Percentiles rank a stretch among this genome's conserved stretches.
Evolutionary conservation across 176 grass and related monocot genomes (phyloP).

Genomic region (Paspalum notatum): DNA sequence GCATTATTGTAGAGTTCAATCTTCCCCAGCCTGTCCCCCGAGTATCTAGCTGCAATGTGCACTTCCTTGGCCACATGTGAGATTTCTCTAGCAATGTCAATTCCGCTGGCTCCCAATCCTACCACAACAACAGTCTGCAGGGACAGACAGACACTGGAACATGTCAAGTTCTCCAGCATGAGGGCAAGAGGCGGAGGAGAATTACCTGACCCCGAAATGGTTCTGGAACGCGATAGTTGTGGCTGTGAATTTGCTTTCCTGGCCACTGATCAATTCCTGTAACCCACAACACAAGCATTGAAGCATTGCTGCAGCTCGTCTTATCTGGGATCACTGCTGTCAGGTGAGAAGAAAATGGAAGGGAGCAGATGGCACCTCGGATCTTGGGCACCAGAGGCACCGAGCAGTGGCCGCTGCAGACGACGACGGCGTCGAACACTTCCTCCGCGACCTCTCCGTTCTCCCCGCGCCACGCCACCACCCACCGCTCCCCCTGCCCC

Average conservation of each 20-base stretch:
- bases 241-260: conserved; percentile 67
- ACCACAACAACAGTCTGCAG: conserved; percentile 49
- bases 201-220: conserved; percentile 52
- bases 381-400: conserved; percentile 53
- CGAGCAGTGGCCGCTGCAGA: conserved; percentile 52
- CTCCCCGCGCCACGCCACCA: conserved; percentile 38
- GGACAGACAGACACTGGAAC: not conserved
- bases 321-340: not conserved
- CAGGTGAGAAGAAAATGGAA: not conserved
- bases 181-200: not conserved
- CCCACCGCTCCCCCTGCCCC: conserved; percentile 25
- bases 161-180: not conserved
- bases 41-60: conserved; percentile 41
- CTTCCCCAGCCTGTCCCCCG: conserved; percentile 39
- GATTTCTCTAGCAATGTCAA: conserved; percentile 56
- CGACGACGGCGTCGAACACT: conserved; percentile 52
- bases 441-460: conserved; percentile 26
- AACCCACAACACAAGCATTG: not conserved
- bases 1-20: conserved; percentile 39
- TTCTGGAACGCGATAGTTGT: conserved; percentile 56
- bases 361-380: conserved; percentile 26
- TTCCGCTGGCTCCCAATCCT: conserved; percentile 55
- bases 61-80: conserved; percentile 52
- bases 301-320: not conserved
- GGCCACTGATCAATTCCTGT: conserved; percentile 45